Evolutionary conservation across 805 yeast species (phyloP).

Genomic region (Metschnikowia continentalis): DNA sequence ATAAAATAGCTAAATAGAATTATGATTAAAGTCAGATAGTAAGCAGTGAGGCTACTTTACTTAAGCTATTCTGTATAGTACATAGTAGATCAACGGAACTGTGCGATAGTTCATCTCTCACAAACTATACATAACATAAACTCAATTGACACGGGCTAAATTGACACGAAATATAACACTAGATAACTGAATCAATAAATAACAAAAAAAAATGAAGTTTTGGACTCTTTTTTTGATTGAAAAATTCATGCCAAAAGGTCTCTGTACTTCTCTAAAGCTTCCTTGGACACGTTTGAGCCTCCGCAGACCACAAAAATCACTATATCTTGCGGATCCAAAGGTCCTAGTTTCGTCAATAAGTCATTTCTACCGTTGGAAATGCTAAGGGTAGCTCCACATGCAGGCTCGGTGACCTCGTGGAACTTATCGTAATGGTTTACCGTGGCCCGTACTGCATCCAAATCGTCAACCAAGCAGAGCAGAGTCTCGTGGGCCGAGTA

Average conservation of each 20-base stretch:
- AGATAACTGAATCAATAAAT: too few relatives aligned
- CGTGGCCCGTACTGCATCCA: conserved; percentile 55
- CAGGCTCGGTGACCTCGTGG: conserved; percentile 59
- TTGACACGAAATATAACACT: too few relatives aligned
- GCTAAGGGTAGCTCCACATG: conserved; percentile 67
- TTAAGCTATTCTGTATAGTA: too few relatives aligned
- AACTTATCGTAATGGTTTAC: conserved; percentile 47
- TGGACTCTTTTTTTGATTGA: too few relatives aligned
- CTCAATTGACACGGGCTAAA: too few relatives aligned
- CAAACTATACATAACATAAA: too few relatives aligned
- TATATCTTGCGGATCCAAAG: conserved; percentile 36
- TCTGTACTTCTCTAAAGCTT: conserved; percentile 12
- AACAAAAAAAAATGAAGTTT: too few relatives aligned
- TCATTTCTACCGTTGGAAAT: conserved; percentile 38
- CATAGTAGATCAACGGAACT: too few relatives aligned
- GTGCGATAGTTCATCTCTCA: too few relatives aligned
- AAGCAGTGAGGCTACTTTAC: too few relatives aligned
- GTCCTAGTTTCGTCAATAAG: conserved; percentile 22
- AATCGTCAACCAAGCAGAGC: conserved; percentile 38
- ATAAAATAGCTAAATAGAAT: too few relatives aligned
- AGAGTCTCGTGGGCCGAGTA: conserved; percentile 27
- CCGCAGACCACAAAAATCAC: conserved; percentile 60
- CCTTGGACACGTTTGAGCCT: conserved; percentile 14
- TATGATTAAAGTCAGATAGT: too few relatives aligned
- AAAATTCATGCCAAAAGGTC: not conserved